Conservation (phyloP, 2,329 filamentous ascomycete genomes). For the Lasiodiplodia sp. region DNA sequence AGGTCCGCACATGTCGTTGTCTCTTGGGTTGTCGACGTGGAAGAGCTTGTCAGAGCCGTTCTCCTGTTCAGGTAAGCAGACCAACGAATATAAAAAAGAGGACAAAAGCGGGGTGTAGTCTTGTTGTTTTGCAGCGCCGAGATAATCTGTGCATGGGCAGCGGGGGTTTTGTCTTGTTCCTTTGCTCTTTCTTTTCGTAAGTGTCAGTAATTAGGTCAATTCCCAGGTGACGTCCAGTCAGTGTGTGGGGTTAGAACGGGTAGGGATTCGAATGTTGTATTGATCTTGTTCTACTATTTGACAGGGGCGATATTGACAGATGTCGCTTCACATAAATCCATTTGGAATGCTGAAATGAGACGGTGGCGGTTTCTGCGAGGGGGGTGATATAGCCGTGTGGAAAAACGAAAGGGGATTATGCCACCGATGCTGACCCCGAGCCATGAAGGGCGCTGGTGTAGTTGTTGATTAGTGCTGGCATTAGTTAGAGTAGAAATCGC, state of each 20-base stretch:
- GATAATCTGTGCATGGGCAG: neutral
- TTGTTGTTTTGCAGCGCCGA: neutral
- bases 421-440: neutral
- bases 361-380: too few relatives aligned
- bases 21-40: too few relatives aligned
- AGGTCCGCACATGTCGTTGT: too few relatives aligned
- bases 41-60: too few relatives aligned
- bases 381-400: too few relatives aligned
- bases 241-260: neutral
- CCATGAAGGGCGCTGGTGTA: neutral
- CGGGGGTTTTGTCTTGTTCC: neutral
- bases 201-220: slow-evolving; percentile 6
- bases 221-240: neutral
- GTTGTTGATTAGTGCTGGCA: neutral
- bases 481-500: neutral
- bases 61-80: too few relatives aligned
- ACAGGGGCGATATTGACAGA: neutral
- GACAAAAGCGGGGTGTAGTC: neutral
- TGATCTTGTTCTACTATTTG: neutral
- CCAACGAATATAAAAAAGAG: neutral
- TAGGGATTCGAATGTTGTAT: neutral
- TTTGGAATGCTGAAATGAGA: neutral
- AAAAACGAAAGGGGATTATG: too few relatives aligned
- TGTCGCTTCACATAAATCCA: neutral
- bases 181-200: neutral